Evolutionary conservation across 1,284 basidiomycete species (phyloP), one percentile per base, ranked within the genome.

Genomic region (Malassezia caprae): DNA sequence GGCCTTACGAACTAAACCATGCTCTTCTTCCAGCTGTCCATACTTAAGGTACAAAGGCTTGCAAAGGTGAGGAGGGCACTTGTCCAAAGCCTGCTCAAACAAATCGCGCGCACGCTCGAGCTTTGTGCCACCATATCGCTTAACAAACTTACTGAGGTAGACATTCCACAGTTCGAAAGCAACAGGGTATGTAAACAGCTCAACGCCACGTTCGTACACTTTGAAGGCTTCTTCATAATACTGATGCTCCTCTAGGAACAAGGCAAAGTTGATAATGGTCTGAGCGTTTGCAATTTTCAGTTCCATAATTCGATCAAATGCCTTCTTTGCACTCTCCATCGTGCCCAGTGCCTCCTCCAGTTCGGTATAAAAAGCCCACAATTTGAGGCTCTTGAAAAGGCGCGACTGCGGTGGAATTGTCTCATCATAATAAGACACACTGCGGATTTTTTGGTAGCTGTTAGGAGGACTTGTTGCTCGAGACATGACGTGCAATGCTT

Each of bases 141-240:
- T 93, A 61, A 93, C 82, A 73, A 99, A 99, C 77, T 96, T 96
- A 55, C 88, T 86, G 35, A 99, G 78, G 76, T 96, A 99, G 55
- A 96, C 93, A 75, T 99, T 98, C 93, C 94, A 98, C 62, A 99
- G 84, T 77, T 99, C 94, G 74, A 96, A 98, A 2, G 90, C 93
- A 44, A 98, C 84, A 0, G 94, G 94, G 80, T 90, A 98, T 7
- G 90, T 91, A 80, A 98, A 98, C 17, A 96, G 78, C 65, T 98
- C 94, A 8, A 94, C 89, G 40, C 94, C 94, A 42, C 93, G 84
- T 75, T 98, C 94, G 75, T 96, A 99, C 32, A 96, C 85, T 81
- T 93, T 96, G 83, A 98, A 98, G 72, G 87, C 88, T 71, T 98
- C 94, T 68, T 99, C 94, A 76, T 87, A 98, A 78, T 98, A 99